phyloP scores from a whole-genome alignment of 2,329 filamentous ascomycete genomes.

The Aspergillus tubingensis region DNA sequence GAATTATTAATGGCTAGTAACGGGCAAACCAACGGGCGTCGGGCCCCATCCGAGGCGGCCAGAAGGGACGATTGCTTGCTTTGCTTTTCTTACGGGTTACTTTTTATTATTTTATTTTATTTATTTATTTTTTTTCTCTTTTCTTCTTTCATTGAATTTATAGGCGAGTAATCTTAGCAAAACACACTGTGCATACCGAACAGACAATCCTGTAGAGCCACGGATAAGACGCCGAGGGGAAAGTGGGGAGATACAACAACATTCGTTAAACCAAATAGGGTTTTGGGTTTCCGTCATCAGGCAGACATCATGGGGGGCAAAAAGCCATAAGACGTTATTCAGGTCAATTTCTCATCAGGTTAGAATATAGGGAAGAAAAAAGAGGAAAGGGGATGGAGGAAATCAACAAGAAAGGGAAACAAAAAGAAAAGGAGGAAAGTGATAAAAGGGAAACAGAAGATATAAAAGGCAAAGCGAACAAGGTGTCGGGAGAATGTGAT shows the following conservation, averaged over 20 bases:
- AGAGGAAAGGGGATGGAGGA: conserved; percentile 16
- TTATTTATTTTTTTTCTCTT: too few relatives aligned
- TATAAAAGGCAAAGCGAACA: conserved; percentile 7
- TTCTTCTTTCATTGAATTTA: background rate
- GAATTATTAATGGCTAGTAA: background rate
- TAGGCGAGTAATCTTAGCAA: background rate
- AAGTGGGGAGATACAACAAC: background rate
- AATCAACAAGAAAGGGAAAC: conserved; percentile 17
- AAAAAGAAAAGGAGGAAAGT: conserved; percentile 20
- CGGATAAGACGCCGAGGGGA: conserved; percentile 1
- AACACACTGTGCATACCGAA: background rate
- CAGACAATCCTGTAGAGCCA: background rate
- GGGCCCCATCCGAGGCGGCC: background rate
- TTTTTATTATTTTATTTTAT: too few relatives aligned
- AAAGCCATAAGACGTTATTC: background rate
- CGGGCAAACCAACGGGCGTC: background rate
- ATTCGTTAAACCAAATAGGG: background rate
- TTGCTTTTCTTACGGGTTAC: too few relatives aligned
- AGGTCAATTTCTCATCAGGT: conserved; percentile 23
- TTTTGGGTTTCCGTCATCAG: background rate
- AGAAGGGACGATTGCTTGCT: background rate
- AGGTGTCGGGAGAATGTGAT: conserved; percentile 19
- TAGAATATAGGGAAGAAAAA: conserved; percentile 19
- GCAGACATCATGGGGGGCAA: background rate
- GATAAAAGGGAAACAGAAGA: conserved; percentile 22